A percentile compares a stretch with the other conserved stretches of the same genome.
Conservation (phyloP, 768 basidiomycete species). For the Thelephora aurantiotincta region DNA sequence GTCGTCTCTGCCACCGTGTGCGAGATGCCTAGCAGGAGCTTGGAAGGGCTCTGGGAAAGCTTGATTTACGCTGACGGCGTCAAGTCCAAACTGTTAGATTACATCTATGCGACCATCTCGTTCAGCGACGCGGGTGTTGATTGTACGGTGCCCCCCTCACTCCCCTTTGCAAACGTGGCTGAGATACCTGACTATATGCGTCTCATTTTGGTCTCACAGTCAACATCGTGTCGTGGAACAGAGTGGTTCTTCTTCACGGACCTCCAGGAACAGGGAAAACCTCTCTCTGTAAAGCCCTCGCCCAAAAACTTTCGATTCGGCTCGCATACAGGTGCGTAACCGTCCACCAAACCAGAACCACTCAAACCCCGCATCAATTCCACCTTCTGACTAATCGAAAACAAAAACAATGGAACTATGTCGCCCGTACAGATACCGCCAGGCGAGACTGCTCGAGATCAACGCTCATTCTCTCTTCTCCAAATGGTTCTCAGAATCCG, state of each 20-base stretch:
- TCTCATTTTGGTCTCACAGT: slow-evolving; percentile 25
- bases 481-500: slow-evolving; percentile 98
- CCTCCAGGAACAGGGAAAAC: slow-evolving; percentile 99
- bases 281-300: slow-evolving; percentile 83
- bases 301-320: slow-evolving; percentile 89
- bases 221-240: slow-evolving; percentile 92
- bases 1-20: slow-evolving; percentile 84
- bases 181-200: slow-evolving; percentile 1
- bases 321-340: slow-evolving; percentile 62
- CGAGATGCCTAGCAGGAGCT: slow-evolving; percentile 67
- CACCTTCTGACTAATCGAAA: not conserved
- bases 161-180: too few relatives aligned
- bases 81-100: slow-evolving; percentile 81
- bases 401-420: not conserved
- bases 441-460: slow-evolving; percentile 86
- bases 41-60: slow-evolving; percentile 91
- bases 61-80: slow-evolving; percentile 76
- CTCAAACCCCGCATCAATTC: not conserved
- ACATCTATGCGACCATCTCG: slow-evolving; percentile 88
- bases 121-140: slow-evolving; percentile 83
- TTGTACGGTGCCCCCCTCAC: slow-evolving; percentile 33
- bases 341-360: not conserved
- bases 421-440: slow-evolving; percentile 47
- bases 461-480: slow-evolving; percentile 98
- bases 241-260: slow-evolving; percentile 87